Evolutionary conservation across 2,329 filamentous ascomycete genomes (phyloP).

Genomic region (Davidsoniella eucalypti): DNA sequence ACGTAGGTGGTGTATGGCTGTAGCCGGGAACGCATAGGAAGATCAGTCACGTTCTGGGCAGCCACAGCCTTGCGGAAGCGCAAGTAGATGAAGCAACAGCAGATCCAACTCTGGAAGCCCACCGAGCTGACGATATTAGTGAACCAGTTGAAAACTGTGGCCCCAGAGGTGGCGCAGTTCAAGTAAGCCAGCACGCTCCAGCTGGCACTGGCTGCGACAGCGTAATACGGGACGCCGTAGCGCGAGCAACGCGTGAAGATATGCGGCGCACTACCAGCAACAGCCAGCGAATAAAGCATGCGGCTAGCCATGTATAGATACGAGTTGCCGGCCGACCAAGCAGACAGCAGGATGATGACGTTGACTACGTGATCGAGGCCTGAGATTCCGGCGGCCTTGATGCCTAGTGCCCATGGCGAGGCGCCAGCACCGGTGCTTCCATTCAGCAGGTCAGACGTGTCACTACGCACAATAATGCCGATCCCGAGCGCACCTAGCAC

Average conservation of each 20-base stretch:
- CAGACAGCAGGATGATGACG: conserved; percentile 40
- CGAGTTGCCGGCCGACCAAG: conserved; percentile 41
- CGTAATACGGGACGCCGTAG: conserved; percentile 23
- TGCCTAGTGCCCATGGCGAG: conserved; percentile 43
- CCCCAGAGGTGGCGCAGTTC: conserved; percentile 39
- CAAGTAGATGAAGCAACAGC: conserved; percentile 37
- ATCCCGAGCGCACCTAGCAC: conserved; percentile 23
- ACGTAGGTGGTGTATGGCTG: conserved; percentile 42
- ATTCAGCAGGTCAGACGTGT: conserved; percentile 20
- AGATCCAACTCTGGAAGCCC: conserved; percentile 36
- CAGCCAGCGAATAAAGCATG: conserved; percentile 30
- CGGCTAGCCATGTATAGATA: conserved; percentile 36
- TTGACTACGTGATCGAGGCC: conserved; percentile 40
- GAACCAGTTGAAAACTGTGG: conserved; percentile 46
- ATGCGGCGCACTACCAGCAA: conserved; percentile 25
- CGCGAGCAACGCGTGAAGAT: conserved; percentile 20
- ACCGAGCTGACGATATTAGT: conserved; percentile 36
- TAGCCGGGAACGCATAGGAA: conserved; percentile 36
- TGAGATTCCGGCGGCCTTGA: conserved; percentile 29
- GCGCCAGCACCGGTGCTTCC: conserved; percentile 24
- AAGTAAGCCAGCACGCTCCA: conserved; percentile 45
- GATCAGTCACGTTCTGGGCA: conserved; percentile 25
- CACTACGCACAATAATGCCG: conserved; percentile 22
- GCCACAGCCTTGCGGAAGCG: conserved; percentile 36
- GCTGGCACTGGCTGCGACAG: conserved; percentile 31